Percentiles rank a stretch among this genome's conserved stretches.
Conservation (phyloP, 345 rosid genomes). For the Hypericum perforatum region DNA sequence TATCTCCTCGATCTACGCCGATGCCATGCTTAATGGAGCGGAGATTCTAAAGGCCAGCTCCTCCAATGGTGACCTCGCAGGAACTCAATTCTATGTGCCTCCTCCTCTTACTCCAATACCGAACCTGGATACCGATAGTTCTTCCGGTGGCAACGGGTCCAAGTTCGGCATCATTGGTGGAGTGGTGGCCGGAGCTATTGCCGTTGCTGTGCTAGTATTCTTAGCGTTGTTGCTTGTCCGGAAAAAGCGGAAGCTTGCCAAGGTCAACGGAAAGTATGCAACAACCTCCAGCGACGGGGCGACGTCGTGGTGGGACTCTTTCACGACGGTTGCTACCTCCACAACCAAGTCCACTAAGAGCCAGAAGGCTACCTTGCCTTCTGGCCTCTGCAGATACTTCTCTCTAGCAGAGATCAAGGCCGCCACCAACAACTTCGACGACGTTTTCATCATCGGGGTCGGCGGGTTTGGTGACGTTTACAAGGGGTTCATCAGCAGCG, state of each 20-base stretch:
- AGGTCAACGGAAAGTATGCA: background rate
- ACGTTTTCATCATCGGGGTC: slow-evolving; percentile 16
- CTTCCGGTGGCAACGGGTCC: background rate
- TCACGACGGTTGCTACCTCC: slow-evolving; percentile 7
- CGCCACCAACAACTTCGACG: slow-evolving; percentile 23
- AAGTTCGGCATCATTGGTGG: background rate
- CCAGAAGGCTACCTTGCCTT: slow-evolving; percentile 4
- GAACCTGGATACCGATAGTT: too few relatives aligned
- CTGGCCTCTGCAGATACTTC: slow-evolving; percentile 22
- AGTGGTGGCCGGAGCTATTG: background rate
- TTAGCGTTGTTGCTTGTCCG: slow-evolving; percentile 8
- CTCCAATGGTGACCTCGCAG: slow-evolving; percentile 8
- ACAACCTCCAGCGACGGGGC: slow-evolving; percentile 5
- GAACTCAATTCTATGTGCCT: background rate
- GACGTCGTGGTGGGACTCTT: background rate
- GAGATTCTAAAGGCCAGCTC: slow-evolving; percentile 19
- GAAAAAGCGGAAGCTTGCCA: background rate
- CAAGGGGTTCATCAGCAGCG: slow-evolving; percentile 20
- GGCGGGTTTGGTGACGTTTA: slow-evolving; percentile 43
- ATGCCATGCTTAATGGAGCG: slow-evolving; percentile 20
- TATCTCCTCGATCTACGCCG: accelerated
- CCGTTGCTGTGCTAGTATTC: background rate
- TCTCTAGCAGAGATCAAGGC: slow-evolving; percentile 22
- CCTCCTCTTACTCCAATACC: background rate
- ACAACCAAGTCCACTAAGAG: background rate